Evolutionary conservation across 2,329 filamentous ascomycete genomes (phyloP).

Genomic region (Phoma sp.): DNA sequence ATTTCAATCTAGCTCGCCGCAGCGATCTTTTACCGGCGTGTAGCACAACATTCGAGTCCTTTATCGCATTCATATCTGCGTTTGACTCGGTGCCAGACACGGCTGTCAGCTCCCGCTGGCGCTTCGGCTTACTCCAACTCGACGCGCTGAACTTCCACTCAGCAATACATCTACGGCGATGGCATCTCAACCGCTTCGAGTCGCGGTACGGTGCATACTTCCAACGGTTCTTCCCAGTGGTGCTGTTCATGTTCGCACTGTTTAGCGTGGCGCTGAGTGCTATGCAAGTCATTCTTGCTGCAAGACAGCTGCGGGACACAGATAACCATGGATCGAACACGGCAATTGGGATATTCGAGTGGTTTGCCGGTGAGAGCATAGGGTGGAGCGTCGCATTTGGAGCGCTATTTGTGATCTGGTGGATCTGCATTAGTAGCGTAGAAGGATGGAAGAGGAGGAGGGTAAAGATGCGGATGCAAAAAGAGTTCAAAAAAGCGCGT

Average conservation of each 20-base stretch:
- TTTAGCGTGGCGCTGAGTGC: conserved; percentile 29
- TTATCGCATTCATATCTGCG: conserved; percentile 24
- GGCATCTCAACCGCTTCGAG: conserved; percentile 31
- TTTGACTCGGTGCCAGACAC: conserved; percentile 22
- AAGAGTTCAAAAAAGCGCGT: conserved; percentile 10
- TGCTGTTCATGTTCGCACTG: conserved; percentile 29
- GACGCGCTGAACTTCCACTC: conserved; percentile 32
- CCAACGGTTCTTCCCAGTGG: conserved; percentile 26
- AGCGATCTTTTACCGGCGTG: neutral
- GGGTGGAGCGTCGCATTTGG: conserved; percentile 30
- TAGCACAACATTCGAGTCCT: neutral
- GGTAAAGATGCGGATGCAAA: conserved; percentile 14
- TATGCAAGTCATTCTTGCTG: conserved; percentile 32
- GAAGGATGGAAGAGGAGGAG: conserved; percentile 25
- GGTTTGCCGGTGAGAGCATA: conserved; percentile 25
- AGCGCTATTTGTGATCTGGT: conserved; percentile 27
- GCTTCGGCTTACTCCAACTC: conserved; percentile 26
- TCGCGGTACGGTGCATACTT: conserved; percentile 25
- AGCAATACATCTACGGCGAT: conserved; percentile 19
- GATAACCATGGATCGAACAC: conserved; percentile 25
- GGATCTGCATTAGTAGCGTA: conserved; percentile 20
- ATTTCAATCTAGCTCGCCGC: neutral
- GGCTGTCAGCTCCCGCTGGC: conserved; percentile 19
- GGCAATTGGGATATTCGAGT: conserved; percentile 23
- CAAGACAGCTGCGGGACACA: conserved; percentile 20